Conservation (phyloP, 257 asterid species). For the Solanum etuberosum region DNA sequence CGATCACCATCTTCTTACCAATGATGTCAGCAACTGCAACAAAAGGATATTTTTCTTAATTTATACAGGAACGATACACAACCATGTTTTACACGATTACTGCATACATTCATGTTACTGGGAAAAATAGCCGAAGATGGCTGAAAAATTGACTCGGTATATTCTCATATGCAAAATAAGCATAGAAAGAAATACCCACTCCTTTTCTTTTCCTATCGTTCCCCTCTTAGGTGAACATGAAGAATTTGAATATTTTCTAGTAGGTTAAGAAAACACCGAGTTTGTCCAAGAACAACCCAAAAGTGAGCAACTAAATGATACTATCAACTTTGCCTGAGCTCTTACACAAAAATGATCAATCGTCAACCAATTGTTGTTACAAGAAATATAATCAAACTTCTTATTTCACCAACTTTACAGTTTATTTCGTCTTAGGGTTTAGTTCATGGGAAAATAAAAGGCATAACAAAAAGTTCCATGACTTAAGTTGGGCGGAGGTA, state of each 20-base stretch:
- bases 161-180: not conserved
- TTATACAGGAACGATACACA: not conserved
- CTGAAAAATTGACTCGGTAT: not conserved
- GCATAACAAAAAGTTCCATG: not conserved
- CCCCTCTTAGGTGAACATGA: not conserved
- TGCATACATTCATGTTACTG: not conserved
- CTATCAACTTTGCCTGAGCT: not conserved
- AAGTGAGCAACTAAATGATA: not conserved
- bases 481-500: not conserved
- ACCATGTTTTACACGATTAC: not conserved
- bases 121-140: not conserved
- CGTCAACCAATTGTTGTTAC: not conserved
- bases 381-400: not conserved
- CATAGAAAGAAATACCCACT: not conserved
- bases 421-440: not conserved
- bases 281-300: not conserved
- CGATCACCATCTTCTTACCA: conserved; percentile 80
- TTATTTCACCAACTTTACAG: not conserved
- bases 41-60: not conserved
- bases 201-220: not conserved
- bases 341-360: not conserved
- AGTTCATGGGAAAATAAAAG: not conserved
- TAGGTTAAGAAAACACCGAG: not conserved
- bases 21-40: conserved; percentile 74
- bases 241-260: not conserved